Conservation (phyloP, 495 filamentous ascomycete species). For the Aspergillus bertholletiae region DNA sequence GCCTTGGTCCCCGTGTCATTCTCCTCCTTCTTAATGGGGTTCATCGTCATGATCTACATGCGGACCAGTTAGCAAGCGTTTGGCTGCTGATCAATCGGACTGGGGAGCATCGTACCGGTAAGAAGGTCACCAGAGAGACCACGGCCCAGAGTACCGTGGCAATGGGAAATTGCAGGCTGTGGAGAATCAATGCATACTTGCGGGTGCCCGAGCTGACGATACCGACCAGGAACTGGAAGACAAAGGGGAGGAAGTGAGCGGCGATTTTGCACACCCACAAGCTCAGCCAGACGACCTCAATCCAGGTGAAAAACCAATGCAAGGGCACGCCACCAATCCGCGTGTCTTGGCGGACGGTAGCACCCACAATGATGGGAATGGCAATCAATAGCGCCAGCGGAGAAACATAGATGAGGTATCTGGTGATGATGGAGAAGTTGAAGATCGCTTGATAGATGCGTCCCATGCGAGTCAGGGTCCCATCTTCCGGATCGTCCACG, state of each 20-base stretch:
- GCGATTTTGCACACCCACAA: slow-evolving; percentile 86
- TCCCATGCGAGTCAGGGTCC: slow-evolving; percentile 77
- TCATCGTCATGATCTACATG: slow-evolving; percentile 51
- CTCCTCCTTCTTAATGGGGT: slow-evolving; percentile 29
- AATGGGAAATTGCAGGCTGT: slow-evolving; percentile 76
- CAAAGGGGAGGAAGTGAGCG: slow-evolving; percentile 68
- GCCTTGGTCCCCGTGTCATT: slow-evolving; percentile 31
- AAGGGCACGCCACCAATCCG: slow-evolving; percentile 63
- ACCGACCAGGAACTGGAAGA: slow-evolving; percentile 86
- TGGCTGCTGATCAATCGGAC: no score
- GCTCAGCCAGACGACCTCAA: slow-evolving; percentile 85
- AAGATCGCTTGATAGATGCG: slow-evolving; percentile 79
- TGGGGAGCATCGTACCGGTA: slow-evolving; percentile 60
- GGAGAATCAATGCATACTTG: slow-evolving; percentile 85
- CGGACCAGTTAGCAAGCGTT: no score
- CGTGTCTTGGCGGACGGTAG: slow-evolving; percentile 47
- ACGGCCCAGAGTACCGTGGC: slow-evolving; percentile 86
- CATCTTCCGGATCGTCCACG: slow-evolving; percentile 50
- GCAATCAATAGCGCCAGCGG: slow-evolving; percentile 75
- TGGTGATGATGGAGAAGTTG: slow-evolving; percentile 78
- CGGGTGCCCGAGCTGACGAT: slow-evolving; percentile 87
- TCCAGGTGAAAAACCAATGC: slow-evolving; percentile 82
- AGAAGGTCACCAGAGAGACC: slow-evolving; percentile 74
- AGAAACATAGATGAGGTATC: slow-evolving; percentile 85
- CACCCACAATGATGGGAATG: slow-evolving; percentile 75